Evolutionary conservation across 129 eudicot species (phyloP).

Genomic region (Flaveria sonorensis): DNA sequence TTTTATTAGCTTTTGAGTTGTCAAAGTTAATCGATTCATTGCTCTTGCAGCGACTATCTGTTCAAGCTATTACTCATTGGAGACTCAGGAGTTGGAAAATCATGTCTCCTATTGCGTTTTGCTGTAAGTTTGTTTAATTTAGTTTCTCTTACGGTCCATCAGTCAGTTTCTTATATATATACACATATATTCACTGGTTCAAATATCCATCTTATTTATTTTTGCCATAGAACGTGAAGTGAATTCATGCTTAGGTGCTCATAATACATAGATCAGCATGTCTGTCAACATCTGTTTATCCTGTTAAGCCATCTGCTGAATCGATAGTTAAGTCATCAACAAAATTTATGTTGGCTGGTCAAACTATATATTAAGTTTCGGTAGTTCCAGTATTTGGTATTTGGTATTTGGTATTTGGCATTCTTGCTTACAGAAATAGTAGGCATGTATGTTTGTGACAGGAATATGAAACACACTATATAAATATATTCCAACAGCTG

Average conservation of each 20-base stretch:
- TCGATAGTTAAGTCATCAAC: background rate
- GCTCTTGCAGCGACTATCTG: constrained; percentile 77
- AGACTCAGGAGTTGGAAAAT: constrained; percentile 98
- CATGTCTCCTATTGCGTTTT: constrained; percentile 94
- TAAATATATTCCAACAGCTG: background rate
- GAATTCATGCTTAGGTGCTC: background rate
- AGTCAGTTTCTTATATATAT: background rate
- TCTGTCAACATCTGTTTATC: background rate
- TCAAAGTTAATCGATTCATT: background rate
- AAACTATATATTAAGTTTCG: background rate
- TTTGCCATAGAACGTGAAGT: background rate
- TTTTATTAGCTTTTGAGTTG: background rate
- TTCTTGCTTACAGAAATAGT: background rate
- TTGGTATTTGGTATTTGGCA: background rate
- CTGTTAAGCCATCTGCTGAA: background rate
- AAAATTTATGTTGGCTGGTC: background rate
- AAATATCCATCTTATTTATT: background rate
- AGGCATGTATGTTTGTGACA: background rate
- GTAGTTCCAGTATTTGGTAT: background rate
- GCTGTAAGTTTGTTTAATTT: constrained; percentile 52
- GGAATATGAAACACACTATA: constrained; percentile 7
- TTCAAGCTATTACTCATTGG: constrained; percentile 96
- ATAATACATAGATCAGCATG: background rate
- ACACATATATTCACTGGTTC: background rate
- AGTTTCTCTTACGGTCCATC: background rate